These are phyloP conservation scores for Hericium rajendrae DNA, from an alignment of 768 basidiomycete species.

Conservation along the genomic window DNA sequence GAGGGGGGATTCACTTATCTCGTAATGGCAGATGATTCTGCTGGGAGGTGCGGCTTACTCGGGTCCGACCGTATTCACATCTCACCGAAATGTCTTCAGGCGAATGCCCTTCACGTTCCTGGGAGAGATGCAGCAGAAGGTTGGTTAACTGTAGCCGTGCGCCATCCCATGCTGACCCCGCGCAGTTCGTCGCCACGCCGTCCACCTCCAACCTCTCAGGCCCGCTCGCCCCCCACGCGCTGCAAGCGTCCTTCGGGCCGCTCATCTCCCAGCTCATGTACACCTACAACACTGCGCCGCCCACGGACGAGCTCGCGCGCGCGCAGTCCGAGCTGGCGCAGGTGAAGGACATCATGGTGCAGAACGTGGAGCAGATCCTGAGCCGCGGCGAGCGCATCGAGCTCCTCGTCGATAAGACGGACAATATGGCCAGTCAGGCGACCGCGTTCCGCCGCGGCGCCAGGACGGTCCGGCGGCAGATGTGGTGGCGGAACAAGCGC, in stretches of 20 bases:
- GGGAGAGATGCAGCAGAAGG: conserved; percentile 74
- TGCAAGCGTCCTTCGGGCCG: conserved; percentile 66
- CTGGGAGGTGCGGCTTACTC: conserved; percentile 51
- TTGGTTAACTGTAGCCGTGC: conserved; percentile 14
- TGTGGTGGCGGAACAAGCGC: conserved; percentile 86
- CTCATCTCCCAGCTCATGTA: conserved; percentile 69
- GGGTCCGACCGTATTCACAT: conserved; percentile 15
- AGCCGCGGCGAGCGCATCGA: conserved; percentile 93
- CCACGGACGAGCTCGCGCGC: conserved; percentile 78
- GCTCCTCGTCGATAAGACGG: conserved; percentile 93
- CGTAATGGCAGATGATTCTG: conserved; percentile 91
- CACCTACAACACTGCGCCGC: conserved; percentile 83
- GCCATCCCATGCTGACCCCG: not conserved
- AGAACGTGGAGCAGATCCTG: conserved; percentile 95
- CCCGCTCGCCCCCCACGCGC: conserved; percentile 40
- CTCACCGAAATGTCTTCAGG: conserved; percentile 27
- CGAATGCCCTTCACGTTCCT: conserved; percentile 94
- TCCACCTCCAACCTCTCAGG: conserved; percentile 47
- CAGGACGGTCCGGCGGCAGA: conserved; percentile 67
- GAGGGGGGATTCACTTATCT: conserved; percentile 82
- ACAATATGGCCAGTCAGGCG: conserved; percentile 89
- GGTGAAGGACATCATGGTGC: conserved; percentile 96
- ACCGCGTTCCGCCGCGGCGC: conserved; percentile 89
- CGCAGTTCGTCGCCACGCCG: conserved; percentile 52
- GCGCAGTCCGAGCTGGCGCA: conserved; percentile 84